Percentiles rank a stretch among this genome's conserved stretches.
Evolutionary conservation across 345 rosid species (phyloP).

Genomic region (Moricandia moricandioides): DNA sequence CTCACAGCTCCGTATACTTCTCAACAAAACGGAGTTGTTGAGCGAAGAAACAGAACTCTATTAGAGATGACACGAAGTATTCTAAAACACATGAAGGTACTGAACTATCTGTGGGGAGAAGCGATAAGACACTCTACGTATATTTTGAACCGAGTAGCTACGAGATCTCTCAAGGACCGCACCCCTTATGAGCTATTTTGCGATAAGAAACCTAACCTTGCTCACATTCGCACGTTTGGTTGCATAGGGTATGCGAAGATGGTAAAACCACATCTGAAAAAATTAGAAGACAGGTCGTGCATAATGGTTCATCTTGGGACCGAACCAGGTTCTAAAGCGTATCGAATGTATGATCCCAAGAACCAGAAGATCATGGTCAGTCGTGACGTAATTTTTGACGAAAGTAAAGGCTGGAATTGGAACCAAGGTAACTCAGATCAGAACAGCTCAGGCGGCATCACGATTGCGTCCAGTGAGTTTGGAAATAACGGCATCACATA

Average conservation of each 20-base stretch:
- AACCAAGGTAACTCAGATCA: background rate
- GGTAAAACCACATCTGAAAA: background rate
- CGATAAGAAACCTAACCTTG: background rate
- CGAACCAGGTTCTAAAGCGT: background rate
- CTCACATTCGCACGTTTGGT: background rate
- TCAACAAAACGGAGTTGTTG: background rate
- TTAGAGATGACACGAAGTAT: background rate
- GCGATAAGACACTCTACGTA: background rate
- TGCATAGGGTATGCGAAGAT: background rate
- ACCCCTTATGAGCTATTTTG: background rate
- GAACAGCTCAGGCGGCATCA: no score
- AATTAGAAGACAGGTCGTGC: background rate
- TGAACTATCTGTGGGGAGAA: background rate
- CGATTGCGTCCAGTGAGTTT: no score
- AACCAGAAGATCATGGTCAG: background rate
- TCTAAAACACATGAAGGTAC: background rate
- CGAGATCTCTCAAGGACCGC: background rate
- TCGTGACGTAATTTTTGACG: background rate
- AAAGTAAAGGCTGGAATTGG: background rate
- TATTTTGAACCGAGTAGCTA: background rate
- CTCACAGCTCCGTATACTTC: background rate
- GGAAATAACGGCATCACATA: no score
- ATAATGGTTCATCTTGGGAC: background rate
- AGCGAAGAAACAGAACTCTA: background rate
- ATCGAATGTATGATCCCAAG: background rate